Evolutionary conservation across 495 filamentous ascomycete species (phyloP), one percentile per base, ranked within the genome.

Genomic region (Halenospora varia): DNA sequence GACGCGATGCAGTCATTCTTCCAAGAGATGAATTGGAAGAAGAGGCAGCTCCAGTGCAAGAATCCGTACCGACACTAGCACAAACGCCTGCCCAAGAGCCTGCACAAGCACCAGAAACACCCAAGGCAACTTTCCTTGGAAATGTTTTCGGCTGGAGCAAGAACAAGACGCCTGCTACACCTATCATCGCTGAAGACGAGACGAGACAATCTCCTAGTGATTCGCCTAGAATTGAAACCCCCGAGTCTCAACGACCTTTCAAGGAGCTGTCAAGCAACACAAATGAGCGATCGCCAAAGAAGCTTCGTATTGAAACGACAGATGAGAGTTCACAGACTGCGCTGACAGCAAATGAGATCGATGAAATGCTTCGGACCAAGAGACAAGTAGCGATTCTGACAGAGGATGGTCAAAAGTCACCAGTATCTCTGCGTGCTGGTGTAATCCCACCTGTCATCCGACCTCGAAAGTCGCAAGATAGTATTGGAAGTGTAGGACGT

Each of bases 301-400:
- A 47, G 25, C 11, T 55, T 10, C 55, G 51, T 2, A 39, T 70
- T 15, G 54, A 77, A 44, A 84, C 76, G 48, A 72, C 74, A 35
- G 86, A 93, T 65, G 86, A 90, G 53, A 79, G 81, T 48, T 81
- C 83, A 13, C 90, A 95, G 70, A 93, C 90, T 29, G 74, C 83
- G 8, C 70, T 93, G 29, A 92, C 88, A 13, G 82, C 85, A 0
- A 80, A 87, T 42, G 83, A 82, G 48, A 85, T 92, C 56, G 88
- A 92, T 56, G 79, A 80, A 48, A 72, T 89, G 52, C 69, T 90
- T 13, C 78, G 78, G 62, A 75, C 75, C 26, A 68, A 60, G 54
- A 61, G 61, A 51, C 53, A 61, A 44, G 44, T 56, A 41, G 25
- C 53, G 9, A 57, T 60, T 26, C 22, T 64, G 35, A 40, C 70